These are phyloP conservation scores for Chlorophyllum brunneum DNA, from an alignment of 768 basidiomycete species.

Conservation along the genomic window DNA sequence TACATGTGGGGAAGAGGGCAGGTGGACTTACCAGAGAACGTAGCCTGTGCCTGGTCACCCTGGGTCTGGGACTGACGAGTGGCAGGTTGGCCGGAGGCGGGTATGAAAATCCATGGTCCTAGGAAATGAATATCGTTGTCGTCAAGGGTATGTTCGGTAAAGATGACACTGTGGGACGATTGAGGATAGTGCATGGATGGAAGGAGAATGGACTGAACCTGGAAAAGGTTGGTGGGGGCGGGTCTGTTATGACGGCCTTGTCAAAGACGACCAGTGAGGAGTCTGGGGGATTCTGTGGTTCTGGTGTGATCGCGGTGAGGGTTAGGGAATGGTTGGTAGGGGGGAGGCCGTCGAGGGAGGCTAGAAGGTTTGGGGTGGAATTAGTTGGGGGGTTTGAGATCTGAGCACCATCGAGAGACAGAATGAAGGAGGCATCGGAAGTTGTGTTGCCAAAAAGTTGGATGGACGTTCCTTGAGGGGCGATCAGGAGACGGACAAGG, in stretches of 20 bases:
- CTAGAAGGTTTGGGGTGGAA: conserved; percentile 39
- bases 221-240: conserved; percentile 32
- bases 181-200: neutral
- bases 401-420: conserved; percentile 50
- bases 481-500: neutral
- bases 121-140: conserved; percentile 46
- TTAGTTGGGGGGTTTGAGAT: conserved; percentile 20
- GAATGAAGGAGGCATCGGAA: conserved; percentile 35
- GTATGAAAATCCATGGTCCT: conserved; percentile 55
- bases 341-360: conserved; percentile 41
- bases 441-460: conserved; percentile 51
- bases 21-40: conserved; percentile 44
- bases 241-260: conserved; percentile 44
- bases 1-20: conserved; percentile 2
- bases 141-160: conserved; percentile 33
- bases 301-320: conserved; percentile 42
- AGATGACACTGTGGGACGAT: conserved; percentile 26
- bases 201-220: conserved; percentile 8
- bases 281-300: conserved; percentile 18
- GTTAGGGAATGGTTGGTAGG: conserved; percentile 52
- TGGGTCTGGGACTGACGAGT: conserved; percentile 28
- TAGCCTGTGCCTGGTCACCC: conserved; percentile 40
- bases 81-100: conserved; percentile 13
- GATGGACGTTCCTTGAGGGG: conserved; percentile 62
- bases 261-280: conserved; percentile 52